Percentiles rank a stretch among this genome's conserved stretches.
phyloP scores from a whole-genome alignment of 768 basidiomycete genomes.

The Gymnopilus dilepis region DNA sequence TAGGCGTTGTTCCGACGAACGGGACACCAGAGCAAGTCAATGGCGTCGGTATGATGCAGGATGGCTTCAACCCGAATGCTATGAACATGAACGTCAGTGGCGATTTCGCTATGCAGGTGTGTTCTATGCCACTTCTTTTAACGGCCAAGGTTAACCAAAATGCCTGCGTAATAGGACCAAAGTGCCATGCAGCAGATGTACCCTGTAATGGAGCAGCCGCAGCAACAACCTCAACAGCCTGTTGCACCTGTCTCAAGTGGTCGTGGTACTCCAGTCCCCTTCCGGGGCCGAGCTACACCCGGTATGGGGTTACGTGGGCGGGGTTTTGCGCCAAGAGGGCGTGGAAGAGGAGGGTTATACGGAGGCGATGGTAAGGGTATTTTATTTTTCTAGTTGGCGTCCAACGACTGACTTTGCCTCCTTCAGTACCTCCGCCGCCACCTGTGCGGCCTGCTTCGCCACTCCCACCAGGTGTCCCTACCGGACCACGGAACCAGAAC shows the following conservation, averaged over 20 bases:
- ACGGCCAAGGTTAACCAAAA: constrained; percentile 3
- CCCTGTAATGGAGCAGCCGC: constrained; percentile 63
- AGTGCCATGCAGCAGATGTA: constrained; percentile 71
- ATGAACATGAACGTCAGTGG: constrained; percentile 75
- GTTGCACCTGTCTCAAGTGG: constrained; percentile 52
- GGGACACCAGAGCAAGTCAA: constrained; percentile 49
- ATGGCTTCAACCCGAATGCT: constrained; percentile 47
- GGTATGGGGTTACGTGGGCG: constrained; percentile 46
- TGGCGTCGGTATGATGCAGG: constrained; percentile 53
- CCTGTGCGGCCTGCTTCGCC: constrained; percentile 83
- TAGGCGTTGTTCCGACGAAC: constrained; percentile 40
- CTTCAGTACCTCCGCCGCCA: constrained; percentile 45
- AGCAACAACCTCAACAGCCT: too few relatives aligned
- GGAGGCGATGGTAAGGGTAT: constrained; percentile 42
- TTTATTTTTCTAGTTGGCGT: constrained; percentile 13
- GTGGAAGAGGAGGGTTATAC: constrained; percentile 50
- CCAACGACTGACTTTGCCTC: constrained; percentile 13
- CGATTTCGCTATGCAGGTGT: constrained; percentile 79
- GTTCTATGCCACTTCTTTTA: constrained; percentile 33
- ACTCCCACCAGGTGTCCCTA: constrained; percentile 85
- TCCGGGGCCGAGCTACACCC: constrained; percentile 44
- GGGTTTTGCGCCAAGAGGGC: constrained; percentile 45
- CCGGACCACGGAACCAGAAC: constrained; percentile 86
- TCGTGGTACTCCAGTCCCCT: constrained; percentile 41
- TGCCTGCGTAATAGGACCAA: constrained; percentile 51